A percentile compares a stretch with the other conserved stretches of the same genome.
Evolutionary conservation across 2,329 filamentous ascomycete species (phyloP).

Genomic region (Thelonectria olida): DNA sequence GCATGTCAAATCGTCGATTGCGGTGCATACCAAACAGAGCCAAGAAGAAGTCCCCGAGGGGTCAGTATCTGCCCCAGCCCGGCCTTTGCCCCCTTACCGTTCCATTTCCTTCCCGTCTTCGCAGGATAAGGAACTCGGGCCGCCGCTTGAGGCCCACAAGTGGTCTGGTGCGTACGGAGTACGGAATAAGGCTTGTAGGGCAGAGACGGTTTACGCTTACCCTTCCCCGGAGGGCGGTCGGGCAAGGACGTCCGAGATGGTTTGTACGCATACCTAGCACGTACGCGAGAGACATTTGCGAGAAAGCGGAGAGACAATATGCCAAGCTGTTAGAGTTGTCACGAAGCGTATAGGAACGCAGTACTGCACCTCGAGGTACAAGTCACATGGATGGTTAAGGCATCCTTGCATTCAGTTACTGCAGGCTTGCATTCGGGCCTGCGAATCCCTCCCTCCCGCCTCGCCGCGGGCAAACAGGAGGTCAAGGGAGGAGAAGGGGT

Average conservation of each 20-base stretch:
- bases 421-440: slow-evolving; percentile 21
- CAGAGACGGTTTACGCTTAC: neutral
- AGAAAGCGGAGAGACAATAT: neutral
- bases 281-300: neutral
- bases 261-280: neutral
- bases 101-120: slow-evolving; percentile 19
- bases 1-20: slow-evolving; percentile 16
- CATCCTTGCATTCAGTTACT: slow-evolving; percentile 1
- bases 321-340: neutral
- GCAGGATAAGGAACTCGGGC: slow-evolving; percentile 21
- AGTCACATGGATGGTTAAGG: neutral
- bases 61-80: slow-evolving; percentile 2
- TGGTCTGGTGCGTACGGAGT: neutral
- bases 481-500: slow-evolving; percentile 17
- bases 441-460: slow-evolving; percentile 25
- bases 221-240: neutral
- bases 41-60: neutral
- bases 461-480: slow-evolving; percentile 27
- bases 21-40: too few species aligned
- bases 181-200: slow-evolving; percentile 4
- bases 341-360: neutral
- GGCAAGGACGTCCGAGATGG: neutral
- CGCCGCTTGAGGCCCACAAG: slow-evolving; percentile 17
- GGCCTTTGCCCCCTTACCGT: slow-evolving; percentile 3
- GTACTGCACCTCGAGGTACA: neutral